Evolutionary conservation across 257 asterid species (phyloP), one percentile per base, ranked within the genome.

Genomic region (Paulownia fortunei): DNA sequence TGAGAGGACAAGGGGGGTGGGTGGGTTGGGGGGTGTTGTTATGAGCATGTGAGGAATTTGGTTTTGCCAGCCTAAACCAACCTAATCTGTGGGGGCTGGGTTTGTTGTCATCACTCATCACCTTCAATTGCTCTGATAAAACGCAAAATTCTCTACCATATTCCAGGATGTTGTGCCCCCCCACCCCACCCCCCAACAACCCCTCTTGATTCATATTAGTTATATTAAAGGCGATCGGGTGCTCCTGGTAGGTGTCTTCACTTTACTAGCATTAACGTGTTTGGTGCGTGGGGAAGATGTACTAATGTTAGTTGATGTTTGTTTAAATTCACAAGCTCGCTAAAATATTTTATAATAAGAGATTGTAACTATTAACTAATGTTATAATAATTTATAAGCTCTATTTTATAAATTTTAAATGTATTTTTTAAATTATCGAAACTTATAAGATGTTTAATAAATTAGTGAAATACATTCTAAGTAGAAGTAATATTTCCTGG

Each of bases 81-180:
- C 18, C 69, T 34, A 76, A 30, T 0, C 19, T 30, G 80, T 76
- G 74, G 80, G 80, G 74, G 44, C 66, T 49, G 51, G 1, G 27
- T 56, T 19, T 18, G 11, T 36, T 36, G 78, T 37, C 69, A 1
- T 59, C n/a, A 27, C 59, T 24, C 66, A 0, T 72, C 36, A 13
- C 55, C 51, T 52, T 52, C 23, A 34, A 52, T 11, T 19, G 62
- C 51, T 19, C 39, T 42, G 60, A 64, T 34, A 76, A 36, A 61
- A 74, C 52, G 70, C 61, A 46, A 62, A 74, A 30, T 74, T 18
- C 54, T 47, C 27, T 76, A 74, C 65, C 30, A 16, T 15, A 34
- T 24, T 27, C 21, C 67, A 60, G 42, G 67, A 27, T 60, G 36
- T 5, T 60, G 67, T 60, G 36, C 8, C 65, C 36, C 36, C 36